These are phyloP conservation scores for Chloris gayana DNA, from an alignment of 176 grass and related monocot genomes.

Conservation along the genomic window DNA sequence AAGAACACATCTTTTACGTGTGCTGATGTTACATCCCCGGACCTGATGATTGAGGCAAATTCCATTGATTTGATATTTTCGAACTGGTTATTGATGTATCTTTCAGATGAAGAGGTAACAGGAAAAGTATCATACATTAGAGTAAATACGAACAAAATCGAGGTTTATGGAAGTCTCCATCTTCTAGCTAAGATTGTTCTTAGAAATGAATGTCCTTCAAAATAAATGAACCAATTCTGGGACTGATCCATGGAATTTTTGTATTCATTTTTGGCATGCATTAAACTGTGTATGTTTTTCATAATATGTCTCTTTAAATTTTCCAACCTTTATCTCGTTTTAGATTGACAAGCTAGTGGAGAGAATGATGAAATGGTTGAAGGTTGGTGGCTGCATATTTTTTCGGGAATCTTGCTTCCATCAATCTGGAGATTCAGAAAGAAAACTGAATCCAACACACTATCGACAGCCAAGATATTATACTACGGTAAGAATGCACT, in stretches of 20 bases:
- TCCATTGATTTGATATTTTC: slow-evolving; percentile 96
- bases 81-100: slow-evolving; percentile 98
- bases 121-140: neutral
- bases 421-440: slow-evolving; percentile 96
- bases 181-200: neutral
- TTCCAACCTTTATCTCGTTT: slow-evolving; percentile 21
- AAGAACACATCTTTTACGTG: slow-evolving; percentile 83
- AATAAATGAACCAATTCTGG: neutral
- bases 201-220: neutral
- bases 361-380: slow-evolving; percentile 89
- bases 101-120: slow-evolving; percentile 91
- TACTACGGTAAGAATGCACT: slow-evolving; percentile 64
- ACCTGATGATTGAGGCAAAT: slow-evolving; percentile 63
- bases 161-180: slow-evolving; percentile 8
- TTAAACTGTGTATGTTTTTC: slow-evolving; percentile 3
- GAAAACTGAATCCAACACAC: slow-evolving; percentile 95
- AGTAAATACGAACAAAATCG: slow-evolving; percentile 5
- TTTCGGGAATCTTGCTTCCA: slow-evolving; percentile 99
- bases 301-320: neutral
- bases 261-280: neutral
- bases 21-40: slow-evolving; percentile 87
- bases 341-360: slow-evolving; percentile 79
- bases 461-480: slow-evolving; percentile 93
- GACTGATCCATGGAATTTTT: neutral
- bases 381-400: slow-evolving; percentile 92